A percentile compares a stretch with the other conserved stretches of the same genome.
These are phyloP conservation scores for Circinella minor DNA, from an alignment of 371 early-diverging fungal genomes.

Conservation along the genomic window DNA sequence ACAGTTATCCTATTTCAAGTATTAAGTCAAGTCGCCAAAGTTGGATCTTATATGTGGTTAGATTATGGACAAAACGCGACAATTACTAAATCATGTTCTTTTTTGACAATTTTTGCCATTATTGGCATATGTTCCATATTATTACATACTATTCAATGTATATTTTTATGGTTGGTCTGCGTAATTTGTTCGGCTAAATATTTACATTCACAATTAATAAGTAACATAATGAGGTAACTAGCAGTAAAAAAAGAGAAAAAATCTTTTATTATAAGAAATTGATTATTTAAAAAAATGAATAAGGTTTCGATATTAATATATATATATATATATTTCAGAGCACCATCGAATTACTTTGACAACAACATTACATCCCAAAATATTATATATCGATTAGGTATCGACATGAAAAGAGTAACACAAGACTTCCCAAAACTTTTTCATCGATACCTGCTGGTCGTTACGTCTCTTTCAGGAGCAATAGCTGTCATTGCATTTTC, in stretches of 20 bases:
- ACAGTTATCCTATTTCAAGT: neutral
- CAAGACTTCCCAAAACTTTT: constrained; percentile 71
- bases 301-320: neutral
- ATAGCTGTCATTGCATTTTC: constrained; percentile 63
- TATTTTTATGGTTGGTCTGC: constrained; percentile 82
- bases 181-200: constrained; percentile 74
- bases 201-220: constrained; percentile 42
- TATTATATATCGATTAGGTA: constrained; percentile 83
- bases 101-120: constrained; percentile 80
- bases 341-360: constrained; percentile 84
- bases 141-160: constrained; percentile 70
- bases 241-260: constrained; percentile 25
- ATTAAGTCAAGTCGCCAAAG: neutral
- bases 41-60: neutral
- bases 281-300: constrained; percentile 2
- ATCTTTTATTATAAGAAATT: constrained; percentile 43
- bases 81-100: constrained; percentile 46
- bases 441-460: constrained; percentile 56
- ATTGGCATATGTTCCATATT: constrained; percentile 73
- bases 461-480: constrained; percentile 57
- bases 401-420: constrained; percentile 84
- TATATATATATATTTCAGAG: constrained; percentile 45
- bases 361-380: constrained; percentile 88
- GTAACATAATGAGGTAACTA: neutral
- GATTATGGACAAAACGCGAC: neutral